Evolutionary conservation across 2,329 filamentous ascomycete genomes (phyloP).

Genomic region (Penicillium sp.): DNA sequence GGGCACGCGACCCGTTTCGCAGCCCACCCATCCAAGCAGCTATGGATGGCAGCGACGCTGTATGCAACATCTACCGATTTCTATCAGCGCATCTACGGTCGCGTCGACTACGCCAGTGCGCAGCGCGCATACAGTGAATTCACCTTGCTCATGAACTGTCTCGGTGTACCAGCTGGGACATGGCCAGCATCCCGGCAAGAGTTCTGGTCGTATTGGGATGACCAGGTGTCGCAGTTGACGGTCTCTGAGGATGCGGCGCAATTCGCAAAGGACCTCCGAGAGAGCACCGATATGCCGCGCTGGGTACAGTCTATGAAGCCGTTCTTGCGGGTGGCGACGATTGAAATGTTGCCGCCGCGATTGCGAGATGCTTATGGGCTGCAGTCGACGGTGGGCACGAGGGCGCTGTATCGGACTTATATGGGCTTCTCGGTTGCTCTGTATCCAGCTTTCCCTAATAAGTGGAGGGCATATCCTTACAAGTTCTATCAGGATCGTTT

Average conservation of each 20-base stretch:
- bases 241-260: constrained; percentile 33
- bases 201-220: constrained; percentile 42
- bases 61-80: constrained; percentile 40
- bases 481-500: constrained; percentile 35
- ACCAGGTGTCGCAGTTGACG: constrained; percentile 28
- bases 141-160: constrained; percentile 27
- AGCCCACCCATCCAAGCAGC: constrained; percentile 23
- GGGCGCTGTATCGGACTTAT: constrained; percentile 31
- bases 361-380: constrained; percentile 38
- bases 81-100: constrained; percentile 40
- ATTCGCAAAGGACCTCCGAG: constrained; percentile 31
- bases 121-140: constrained; percentile 36
- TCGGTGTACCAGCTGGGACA: constrained; percentile 29
- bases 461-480: constrained; percentile 33
- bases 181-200: constrained; percentile 35
- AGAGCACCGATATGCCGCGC: constrained; percentile 28
- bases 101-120: constrained; percentile 33
- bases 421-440: constrained; percentile 37
- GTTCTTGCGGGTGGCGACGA: constrained; percentile 32
- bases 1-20: constrained; percentile 26
- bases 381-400: constrained; percentile 28
- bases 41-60: constrained; percentile 39
- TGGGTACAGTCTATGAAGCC: constrained; percentile 35
- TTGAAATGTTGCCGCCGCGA: constrained; percentile 38
- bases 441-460: constrained; percentile 37